A percentile compares a stretch with the other conserved stretches of the same genome.
Evolutionary conservation across 805 yeast genomes (phyloP).

Genomic region (Spathaspora gorwiae): DNA sequence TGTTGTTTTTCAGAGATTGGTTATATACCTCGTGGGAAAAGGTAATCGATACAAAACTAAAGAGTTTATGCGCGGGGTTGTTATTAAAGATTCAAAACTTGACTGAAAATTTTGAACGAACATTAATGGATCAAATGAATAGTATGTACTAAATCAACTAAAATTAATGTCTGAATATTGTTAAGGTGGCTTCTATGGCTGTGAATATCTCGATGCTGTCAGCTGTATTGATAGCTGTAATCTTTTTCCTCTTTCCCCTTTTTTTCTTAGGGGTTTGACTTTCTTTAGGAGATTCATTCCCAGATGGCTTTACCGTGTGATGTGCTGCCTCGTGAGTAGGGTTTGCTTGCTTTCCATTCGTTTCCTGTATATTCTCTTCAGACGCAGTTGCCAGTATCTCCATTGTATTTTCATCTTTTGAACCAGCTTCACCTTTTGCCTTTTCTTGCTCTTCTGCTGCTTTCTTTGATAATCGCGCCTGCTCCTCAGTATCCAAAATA

Average conservation of each 20-base stretch:
- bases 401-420: background rate
- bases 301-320: background rate
- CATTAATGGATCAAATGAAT: constrained; percentile 28
- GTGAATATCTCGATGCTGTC: constrained; percentile 3
- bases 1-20: constrained; percentile 22
- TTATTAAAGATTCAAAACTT: constrained; percentile 24
- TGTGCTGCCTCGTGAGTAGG: background rate
- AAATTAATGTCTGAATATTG: constrained; percentile 1
- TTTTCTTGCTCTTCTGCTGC: constrained; percentile 1
- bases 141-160: constrained; percentile 15
- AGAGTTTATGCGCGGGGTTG: constrained; percentile 38
- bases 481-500: background rate
- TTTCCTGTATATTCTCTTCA: background rate
- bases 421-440: background rate
- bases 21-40: constrained; percentile 27
- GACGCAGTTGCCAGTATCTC: background rate
- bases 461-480: background rate
- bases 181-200: constrained; percentile 4
- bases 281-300: background rate
- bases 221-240: background rate
- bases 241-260: background rate
- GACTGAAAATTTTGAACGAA: constrained; percentile 21
- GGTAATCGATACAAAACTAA: constrained; percentile 32
- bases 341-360: too few species aligned
- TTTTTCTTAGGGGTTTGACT: background rate